Conservation (phyloP, 805 yeast species). For the Cyberlindnera subsufficiens region DNA sequence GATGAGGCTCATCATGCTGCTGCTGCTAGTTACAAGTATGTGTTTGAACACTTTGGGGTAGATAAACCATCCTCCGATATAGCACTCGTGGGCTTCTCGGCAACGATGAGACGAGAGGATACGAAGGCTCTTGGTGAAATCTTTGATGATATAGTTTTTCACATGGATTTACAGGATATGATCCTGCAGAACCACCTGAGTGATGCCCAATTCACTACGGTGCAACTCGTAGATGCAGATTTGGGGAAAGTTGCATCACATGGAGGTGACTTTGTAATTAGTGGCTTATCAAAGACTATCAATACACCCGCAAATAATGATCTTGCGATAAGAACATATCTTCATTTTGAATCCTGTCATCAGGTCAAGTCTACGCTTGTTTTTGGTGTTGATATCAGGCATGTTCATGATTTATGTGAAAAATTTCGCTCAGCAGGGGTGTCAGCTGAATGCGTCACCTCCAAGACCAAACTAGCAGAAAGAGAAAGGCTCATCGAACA, state of each 20-base stretch:
- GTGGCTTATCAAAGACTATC: conserved; percentile 46
- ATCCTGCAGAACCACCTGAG: conserved; percentile 63
- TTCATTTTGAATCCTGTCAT: conserved; percentile 34
- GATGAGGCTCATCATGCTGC: conserved; percentile 95
- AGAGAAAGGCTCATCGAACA: conserved; percentile 48
- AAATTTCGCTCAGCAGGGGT: conserved; percentile 55
- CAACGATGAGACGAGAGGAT: conserved; percentile 80
- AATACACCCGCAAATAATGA: conserved; percentile 50
- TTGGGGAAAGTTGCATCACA: conserved; percentile 25
- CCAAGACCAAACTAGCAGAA: conserved; percentile 48
- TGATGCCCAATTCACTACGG: conserved; percentile 59
- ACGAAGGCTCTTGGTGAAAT: conserved; percentile 48
- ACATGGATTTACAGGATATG: conserved; percentile 60
- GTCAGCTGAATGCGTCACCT: conserved; percentile 66
- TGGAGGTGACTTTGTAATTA: conserved; percentile 49
- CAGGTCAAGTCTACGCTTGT: conserved; percentile 58
- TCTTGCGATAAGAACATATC: conserved; percentile 47
- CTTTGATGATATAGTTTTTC: conserved; percentile 71
- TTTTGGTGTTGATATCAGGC: conserved; percentile 72
- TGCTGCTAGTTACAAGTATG: conserved; percentile 55
- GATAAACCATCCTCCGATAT: conserved; percentile 32
- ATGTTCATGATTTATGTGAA: conserved; percentile 48
- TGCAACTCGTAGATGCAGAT: conserved; percentile 40
- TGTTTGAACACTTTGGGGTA: conserved; percentile 48
- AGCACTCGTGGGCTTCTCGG: conserved; percentile 78